Base-by-base conservation (phyloP, 441 rosid species). In the Mallotus repandus region DNA sequence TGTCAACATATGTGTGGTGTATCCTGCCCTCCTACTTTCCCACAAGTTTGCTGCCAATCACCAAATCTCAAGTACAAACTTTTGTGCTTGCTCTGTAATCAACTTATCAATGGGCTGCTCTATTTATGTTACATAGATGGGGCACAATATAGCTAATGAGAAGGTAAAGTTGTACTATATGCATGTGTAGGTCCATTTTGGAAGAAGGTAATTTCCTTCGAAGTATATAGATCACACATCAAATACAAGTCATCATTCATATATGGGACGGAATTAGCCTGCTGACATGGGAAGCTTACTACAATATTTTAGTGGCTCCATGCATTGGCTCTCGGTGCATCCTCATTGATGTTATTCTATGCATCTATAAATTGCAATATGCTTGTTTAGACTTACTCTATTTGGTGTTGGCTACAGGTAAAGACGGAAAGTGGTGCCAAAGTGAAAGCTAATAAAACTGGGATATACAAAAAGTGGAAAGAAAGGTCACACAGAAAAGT, bases 361-460 rank as follows among this genome's bases (percentile, higher is more conserved):
- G 16, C 22, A 13, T 41, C 9, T 12, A 1, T 16, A 25, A 0
- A 58, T 9, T 3, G 1, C 21, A 14, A 9, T 66, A 2, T 63
- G 18, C 58, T 63, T 57, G 5, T 43, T 64, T 38, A 48, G 38
- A 16, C 15, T 21, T 59, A 18, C n/a, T 59, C 19, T 13, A 54
- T 73, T 63, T 62, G 58, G 55, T 68, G 66, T 68, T 75, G 71
- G 63, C 66, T 70, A 54, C 63, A 95, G 99, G 77, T 95, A 69
- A 95, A 88, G 81, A 93, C 97, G 41, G 97, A 96, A 89, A 80
- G 97, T 84, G 99, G 98, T 65, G 90, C 91, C 7, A 91, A 89
- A 79, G 89, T 89, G 52, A 93, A 77, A 71, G 83, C 90, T 74
- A 80, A 64, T 62, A 93, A 84, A 78, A 89, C 92, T 50, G 99